Base-by-base conservation (phyloP, 1,284 basidiomycete genomes). In the Phellopilus nigrolimitatus region DNA sequence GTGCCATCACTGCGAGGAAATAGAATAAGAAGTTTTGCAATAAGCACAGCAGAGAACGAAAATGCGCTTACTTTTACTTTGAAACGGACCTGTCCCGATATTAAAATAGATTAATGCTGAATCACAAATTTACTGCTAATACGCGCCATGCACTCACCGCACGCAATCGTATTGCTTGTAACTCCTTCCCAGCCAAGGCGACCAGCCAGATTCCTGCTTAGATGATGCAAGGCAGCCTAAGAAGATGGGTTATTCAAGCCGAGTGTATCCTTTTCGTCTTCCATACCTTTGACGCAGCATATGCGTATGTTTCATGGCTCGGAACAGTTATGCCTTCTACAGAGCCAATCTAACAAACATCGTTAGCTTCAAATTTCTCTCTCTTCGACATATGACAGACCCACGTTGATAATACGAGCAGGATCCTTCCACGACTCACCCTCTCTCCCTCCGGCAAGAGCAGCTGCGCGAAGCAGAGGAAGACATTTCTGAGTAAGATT, bases 131-230 rank as follows among this genome's bases (percentile, higher is more conserved):
- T 7, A 5, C 5, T 21, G 41, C 22, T 15, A 6, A 31, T 30
- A 17, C 42, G 3, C 38, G 15, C 37, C 25, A 28, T 21, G 5
- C 65, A 73, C 59, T 62, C 64, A 64, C 80, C 84, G 53, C 82
- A 82, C 1, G 84, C 82, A 53, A 88, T 78, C 4, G 80, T 79
- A 62, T 88, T 88, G 62, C 80, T 79, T 13, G 78, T 76, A 57
- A 88, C 79, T 1, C 77, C 74, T 53, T 83, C 79, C 46, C 65
- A 67, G 0, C 82, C 83, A 9, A 87, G 71, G 10, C 79, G 68
- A 13, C 74, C 74, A 0, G 79, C 84, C 22, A 88, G 69, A 57
- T 82, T 76, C 17, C 77, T 70, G 51, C 81, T 82, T 39, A 87
- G 67, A 50, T 84, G 83, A 61, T 80, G 77, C 49, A 80, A 65